Evolutionary conservation across 441 rosid species (phyloP), one percentile per base, ranked within the genome.

Genomic region (Caryocar brasiliense): DNA sequence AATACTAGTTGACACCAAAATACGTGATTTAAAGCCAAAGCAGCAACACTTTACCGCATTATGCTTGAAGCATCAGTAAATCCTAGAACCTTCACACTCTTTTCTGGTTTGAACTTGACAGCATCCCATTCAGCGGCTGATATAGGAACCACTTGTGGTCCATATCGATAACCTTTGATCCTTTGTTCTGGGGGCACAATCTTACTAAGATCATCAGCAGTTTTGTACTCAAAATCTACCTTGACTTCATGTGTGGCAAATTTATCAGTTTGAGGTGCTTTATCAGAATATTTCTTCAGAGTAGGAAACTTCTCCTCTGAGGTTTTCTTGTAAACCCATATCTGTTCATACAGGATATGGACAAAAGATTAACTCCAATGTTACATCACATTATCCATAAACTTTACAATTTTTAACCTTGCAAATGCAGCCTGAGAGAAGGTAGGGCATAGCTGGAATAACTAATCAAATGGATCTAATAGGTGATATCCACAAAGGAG

Each of bases 271-370:
- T 75, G 61, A 59, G 96, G 87, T 41, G 96, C 96, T 67, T 81
- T 87, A 66, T 87, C 95, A 37, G 95, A 87, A 64, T 72, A 83
- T 64, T 74, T 87, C 70, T 87, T 75, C 56, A 87, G 76, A 22
- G 83, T 75, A 35, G 98, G 96, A 62, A 91, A 78, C 70, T 67
- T 91, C 74, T 87, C 98, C 69, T 91, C 98, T 6, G 78, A 66
- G 13, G 90, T 86, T 76, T 87, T 91, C 63, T 91, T 91, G 60
- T 85, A 91, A 59, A 79, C 96, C 98, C 98, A 83, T 25, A 86
- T 85, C 98, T 91, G 48, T 56, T 22, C 34, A 46, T 11, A 33
- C 8, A 58, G 28, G 24, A 35, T 40, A 38, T 51, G 21, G 30
- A 38, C 14, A 35, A n/a, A 26, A 26, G 19, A 20, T 40, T 41